phyloP scores from a whole-genome alignment of 148 eudicot genomes.

The Camellia granthamiana region DNA sequence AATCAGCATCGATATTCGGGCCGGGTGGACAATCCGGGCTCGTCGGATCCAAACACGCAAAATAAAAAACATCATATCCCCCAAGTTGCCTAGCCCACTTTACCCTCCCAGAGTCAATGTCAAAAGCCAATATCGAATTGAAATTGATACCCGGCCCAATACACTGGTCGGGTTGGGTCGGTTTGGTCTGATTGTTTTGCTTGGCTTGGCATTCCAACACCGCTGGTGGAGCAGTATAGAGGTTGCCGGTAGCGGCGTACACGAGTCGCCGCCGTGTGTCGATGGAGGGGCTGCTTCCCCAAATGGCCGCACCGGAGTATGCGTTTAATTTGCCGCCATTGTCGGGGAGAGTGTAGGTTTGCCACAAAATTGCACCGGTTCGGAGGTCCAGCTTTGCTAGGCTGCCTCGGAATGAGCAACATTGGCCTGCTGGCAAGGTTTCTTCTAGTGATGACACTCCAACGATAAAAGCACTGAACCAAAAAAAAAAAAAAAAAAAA shows the following conservation, averaged over 20 bases:
- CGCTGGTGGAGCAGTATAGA: conserved; percentile 49
- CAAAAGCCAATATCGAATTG: conserved; percentile 46
- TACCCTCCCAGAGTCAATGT: conserved; percentile 36
- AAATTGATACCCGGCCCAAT: conserved; percentile 42
- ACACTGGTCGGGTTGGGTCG: conserved; percentile 43
- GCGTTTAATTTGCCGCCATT: conserved; percentile 51
- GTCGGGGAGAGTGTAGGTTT: conserved; percentile 54
- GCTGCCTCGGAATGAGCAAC: conserved; percentile 71
- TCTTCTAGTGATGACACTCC: conserved; percentile 68
- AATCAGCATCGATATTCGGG: conserved; percentile 61
- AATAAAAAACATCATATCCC: conserved; percentile 53
- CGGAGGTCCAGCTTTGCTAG: conserved; percentile 41
- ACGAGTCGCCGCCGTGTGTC: conserved; percentile 40
- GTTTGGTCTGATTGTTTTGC: conserved; percentile 43
- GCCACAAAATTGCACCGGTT: conserved; percentile 56
- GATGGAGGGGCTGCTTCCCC: conserved; percentile 74
- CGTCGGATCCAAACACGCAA: conserved; percentile 42
- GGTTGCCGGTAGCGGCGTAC: conserved; percentile 51
- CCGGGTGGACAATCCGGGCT: conserved; percentile 66
- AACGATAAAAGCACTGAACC: conserved; percentile 40
- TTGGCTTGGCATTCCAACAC: conserved; percentile 43
- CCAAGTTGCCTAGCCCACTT: conserved; percentile 50
- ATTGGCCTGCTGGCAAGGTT: conserved; percentile 29
- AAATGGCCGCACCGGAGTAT: conserved; percentile 62
- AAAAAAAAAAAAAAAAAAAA: background rate